Percentiles rank a stretch among this genome's conserved stretches.
Conservation (phyloP, 2,329 filamentous ascomycete species). For the Hypomyces rosellus region DNA sequence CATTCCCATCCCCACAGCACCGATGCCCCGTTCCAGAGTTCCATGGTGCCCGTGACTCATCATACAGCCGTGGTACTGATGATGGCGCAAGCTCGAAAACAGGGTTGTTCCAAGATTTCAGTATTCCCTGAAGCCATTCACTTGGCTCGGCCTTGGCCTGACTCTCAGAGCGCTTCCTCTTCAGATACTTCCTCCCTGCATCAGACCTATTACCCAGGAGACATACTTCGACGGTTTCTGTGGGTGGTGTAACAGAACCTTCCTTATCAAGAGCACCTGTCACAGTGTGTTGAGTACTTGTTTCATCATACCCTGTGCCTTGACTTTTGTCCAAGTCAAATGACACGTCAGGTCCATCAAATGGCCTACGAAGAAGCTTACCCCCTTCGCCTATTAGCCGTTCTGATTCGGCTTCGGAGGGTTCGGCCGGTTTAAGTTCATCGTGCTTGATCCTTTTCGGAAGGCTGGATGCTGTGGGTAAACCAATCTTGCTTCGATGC, state of each 20-base stretch:
- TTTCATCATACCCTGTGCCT: background rate
- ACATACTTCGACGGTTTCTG: no score
- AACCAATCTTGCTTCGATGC: conserved; percentile 29
- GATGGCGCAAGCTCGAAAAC: conserved; percentile 53
- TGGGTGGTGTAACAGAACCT: no score
- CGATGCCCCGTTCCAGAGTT: background rate
- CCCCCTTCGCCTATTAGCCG: conserved; percentile 36
- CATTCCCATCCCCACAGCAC: conserved; percentile 7
- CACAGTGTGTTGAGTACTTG: background rate
- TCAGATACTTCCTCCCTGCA: background rate
- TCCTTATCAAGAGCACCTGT: no score
- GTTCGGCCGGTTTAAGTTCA: background rate
- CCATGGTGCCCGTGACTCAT: conserved; percentile 8
- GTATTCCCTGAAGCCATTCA: conserved; percentile 54
- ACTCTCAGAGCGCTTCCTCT: background rate
- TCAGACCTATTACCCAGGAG: no score
- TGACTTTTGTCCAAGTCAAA: background rate
- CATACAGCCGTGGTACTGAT: conserved; percentile 37
- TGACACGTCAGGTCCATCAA: conserved; percentile 22
- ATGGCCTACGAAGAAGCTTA: conserved; percentile 38
- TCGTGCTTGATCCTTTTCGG: background rate
- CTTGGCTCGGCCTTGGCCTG: conserved; percentile 17
- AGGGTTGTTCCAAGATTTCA: conserved; percentile 68
- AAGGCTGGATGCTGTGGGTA: conserved; percentile 1
- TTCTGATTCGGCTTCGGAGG: background rate